phyloP scores from a whole-genome alignment of 2,329 filamentous ascomycete species.

The Botrytis deweyae region DNA sequence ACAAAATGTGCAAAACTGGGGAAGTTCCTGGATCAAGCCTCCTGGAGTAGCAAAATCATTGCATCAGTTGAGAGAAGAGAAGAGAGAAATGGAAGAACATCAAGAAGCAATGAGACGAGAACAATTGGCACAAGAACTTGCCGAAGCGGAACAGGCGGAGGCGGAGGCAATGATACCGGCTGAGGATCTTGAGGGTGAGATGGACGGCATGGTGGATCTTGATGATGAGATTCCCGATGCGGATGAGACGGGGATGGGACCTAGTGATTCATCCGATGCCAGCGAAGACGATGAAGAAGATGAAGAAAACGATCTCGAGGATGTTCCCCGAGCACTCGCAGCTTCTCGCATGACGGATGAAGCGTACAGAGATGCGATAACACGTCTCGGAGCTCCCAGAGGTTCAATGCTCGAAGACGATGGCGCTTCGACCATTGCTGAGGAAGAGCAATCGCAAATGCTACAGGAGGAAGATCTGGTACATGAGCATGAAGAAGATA shows the following conservation, averaged over 20 bases:
- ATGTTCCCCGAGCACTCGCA: conserved; percentile 36
- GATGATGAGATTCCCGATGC: conserved; percentile 74
- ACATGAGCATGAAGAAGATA: conserved; percentile 38
- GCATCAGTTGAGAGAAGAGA: conserved; percentile 86
- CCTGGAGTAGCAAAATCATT: conserved; percentile 87
- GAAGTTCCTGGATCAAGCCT: conserved; percentile 85
- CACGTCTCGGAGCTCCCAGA: conserved; percentile 49
- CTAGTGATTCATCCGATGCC: conserved; percentile 44
- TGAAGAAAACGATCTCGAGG: conserved; percentile 42
- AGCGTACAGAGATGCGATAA: conserved; percentile 59
- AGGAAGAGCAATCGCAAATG: conserved; percentile 57
- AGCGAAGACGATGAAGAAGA: conserved; percentile 42
- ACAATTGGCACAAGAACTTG: conserved; percentile 70
- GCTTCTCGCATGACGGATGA: conserved; percentile 54
- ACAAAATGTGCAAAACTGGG: conserved; percentile 80
- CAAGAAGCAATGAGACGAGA: conserved; percentile 71
- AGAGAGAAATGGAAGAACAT: conserved; percentile 83
- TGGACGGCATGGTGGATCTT: conserved; percentile 58
- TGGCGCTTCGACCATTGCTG: conserved; percentile 52
- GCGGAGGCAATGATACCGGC: conserved; percentile 43
- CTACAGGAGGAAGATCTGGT: conserved; percentile 62
- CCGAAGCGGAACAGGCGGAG: conserved; percentile 58
- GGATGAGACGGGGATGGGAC: conserved; percentile 36
- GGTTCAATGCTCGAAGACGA: conserved; percentile 48
- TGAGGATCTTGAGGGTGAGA: conserved; percentile 40